phyloP scores from a whole-genome alignment of 495 filamentous ascomycete species.

The Xanthoparmelia taractica region DNA sequence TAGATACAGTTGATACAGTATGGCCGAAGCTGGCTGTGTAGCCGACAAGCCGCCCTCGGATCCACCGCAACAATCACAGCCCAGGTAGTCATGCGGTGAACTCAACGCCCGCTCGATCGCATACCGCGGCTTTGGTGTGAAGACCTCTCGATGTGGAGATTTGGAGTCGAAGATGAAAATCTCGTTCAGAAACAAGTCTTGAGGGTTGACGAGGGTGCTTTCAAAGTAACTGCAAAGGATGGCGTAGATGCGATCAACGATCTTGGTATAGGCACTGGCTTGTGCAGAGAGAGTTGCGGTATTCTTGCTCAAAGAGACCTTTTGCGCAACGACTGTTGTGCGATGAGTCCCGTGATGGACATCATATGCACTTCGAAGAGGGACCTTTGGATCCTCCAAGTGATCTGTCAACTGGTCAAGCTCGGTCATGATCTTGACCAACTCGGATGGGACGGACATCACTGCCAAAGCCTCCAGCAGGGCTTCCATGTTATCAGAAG shows the following conservation, averaged over 20 bases:
- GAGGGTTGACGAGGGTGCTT: constrained; percentile 47
- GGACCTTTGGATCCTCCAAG: constrained; percentile 29
- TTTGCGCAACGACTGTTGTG: constrained; percentile 80
- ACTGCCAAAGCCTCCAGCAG: background rate
- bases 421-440: constrained; percentile 8
- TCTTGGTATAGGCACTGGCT: constrained; percentile 66
- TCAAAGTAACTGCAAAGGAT: constrained; percentile 49
- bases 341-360: constrained; percentile 65
- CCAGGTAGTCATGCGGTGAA: constrained; percentile 77
- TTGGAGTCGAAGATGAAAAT: constrained; percentile 76
- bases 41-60: constrained; percentile 42
- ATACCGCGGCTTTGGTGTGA: constrained; percentile 68
- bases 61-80: constrained; percentile 56
- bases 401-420: constrained; percentile 12
- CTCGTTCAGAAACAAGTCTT: constrained; percentile 66
- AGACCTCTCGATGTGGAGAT: constrained; percentile 70
- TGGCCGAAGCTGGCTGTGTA: constrained; percentile 68
- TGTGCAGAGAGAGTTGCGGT: constrained; percentile 65
- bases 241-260: constrained; percentile 58
- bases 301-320: constrained; percentile 76
- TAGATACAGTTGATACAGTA: constrained; percentile 84
- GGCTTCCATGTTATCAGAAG: constrained; percentile 35
- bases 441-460: background rate
- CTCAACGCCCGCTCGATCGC: constrained; percentile 75
- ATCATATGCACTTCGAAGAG: constrained; percentile 17